Conservation (phyloP, 2,329 filamentous ascomycete species). For the Hypoxylon sp. region DNA sequence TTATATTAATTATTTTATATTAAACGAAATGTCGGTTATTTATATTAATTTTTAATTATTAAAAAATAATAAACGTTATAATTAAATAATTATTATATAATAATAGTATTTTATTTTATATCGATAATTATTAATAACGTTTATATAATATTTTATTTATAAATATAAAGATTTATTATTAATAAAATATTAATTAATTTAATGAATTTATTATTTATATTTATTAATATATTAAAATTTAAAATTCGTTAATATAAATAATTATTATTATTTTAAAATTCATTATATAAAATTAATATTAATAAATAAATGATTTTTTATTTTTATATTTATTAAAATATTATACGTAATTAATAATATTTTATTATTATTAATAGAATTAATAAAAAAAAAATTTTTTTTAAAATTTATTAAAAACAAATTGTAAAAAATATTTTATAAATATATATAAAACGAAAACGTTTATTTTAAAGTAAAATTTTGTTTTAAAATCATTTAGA, state of each 20-base stretch:
- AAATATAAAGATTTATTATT: too few relatives aligned
- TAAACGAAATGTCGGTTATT: too few relatives aligned
- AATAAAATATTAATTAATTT: neutral
- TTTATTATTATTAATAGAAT: too few relatives aligned
- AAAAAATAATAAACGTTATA: too few relatives aligned
- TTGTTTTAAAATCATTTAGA: neutral
- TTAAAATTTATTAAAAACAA: neutral
- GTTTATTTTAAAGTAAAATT: neutral
- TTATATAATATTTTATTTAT: too few relatives aligned
- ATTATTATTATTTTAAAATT: neutral
- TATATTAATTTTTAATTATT: too few relatives aligned
- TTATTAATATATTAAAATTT: neutral
- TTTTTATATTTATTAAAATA: neutral
- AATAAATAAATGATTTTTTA: neutral
- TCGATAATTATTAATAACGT: slow-evolving; percentile 1
- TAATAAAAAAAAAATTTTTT: too few relatives aligned
- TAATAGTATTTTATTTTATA: too few relatives aligned
- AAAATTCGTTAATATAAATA: neutral
- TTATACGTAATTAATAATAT: neutral
- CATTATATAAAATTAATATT: neutral
- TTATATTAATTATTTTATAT: neutral
- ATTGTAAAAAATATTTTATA: neutral
- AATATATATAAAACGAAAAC: neutral
- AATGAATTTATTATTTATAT: neutral
- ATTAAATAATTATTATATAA: too few relatives aligned